phyloP scores from a whole-genome alignment of 2,329 filamentous ascomycete species.

The Trichoderma atrobrunneum region DNA sequence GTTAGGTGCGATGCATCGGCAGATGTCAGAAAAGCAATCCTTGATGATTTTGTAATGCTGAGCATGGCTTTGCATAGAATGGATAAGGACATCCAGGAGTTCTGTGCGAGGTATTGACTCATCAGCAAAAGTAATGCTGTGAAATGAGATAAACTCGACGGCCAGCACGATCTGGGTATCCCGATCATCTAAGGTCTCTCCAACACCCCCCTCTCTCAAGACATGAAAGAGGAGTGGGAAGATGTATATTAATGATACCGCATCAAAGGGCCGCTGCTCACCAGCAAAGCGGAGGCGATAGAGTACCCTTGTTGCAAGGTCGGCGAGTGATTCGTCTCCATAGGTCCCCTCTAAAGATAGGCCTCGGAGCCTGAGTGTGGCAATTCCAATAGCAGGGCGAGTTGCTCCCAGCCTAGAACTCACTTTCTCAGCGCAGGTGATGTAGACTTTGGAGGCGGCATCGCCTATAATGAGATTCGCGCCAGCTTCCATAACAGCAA shows the following conservation, averaged over 20 bases:
- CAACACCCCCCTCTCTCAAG: constrained; percentile 75
- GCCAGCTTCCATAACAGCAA: constrained; percentile 74
- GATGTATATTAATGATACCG: constrained; percentile 81
- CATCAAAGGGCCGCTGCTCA: constrained; percentile 91
- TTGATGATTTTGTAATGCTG: constrained; percentile 95
- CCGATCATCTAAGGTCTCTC: constrained; percentile 68
- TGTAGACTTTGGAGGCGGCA: constrained; percentile 71
- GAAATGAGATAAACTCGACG: constrained; percentile 83
- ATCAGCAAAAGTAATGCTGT: constrained; percentile 77
- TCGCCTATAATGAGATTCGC: constrained; percentile 80
- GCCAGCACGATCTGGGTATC: constrained; percentile 89
- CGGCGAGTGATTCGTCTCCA: constrained; percentile 75
- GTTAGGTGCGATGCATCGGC: constrained; percentile 79
- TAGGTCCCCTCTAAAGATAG: constrained; percentile 71
- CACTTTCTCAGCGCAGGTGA: constrained; percentile 74
- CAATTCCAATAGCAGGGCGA: constrained; percentile 80
- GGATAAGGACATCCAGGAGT: constrained; percentile 68
- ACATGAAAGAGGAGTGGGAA: constrained; percentile 79
- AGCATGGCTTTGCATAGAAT: constrained; percentile 81
- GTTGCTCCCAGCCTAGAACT: constrained; percentile 71
- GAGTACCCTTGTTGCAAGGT: constrained; percentile 80
- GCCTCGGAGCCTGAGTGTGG: constrained; percentile 76
- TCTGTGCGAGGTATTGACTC: constrained; percentile 72
- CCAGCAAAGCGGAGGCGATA: constrained; percentile 87
- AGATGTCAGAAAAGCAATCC: constrained; percentile 85